Evolutionary conservation across 148 eudicot species (phyloP).

Genomic region (Camellia lanceoleosa): DNA sequence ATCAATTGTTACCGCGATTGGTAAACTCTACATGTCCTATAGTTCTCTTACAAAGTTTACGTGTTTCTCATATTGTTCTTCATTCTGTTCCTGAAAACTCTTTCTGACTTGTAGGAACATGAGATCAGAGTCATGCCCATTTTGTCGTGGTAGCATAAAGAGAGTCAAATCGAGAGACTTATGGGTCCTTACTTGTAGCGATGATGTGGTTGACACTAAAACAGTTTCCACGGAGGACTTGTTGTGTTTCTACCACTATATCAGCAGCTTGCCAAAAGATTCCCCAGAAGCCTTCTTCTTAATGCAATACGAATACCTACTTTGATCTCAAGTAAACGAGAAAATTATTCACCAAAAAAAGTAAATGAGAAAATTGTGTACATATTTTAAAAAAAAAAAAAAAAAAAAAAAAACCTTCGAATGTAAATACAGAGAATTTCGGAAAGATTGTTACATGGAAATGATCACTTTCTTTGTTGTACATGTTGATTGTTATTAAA

Average conservation of each 20-base stretch:
- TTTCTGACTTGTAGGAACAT: slow-evolving; percentile 50
- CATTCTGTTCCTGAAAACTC: neutral
- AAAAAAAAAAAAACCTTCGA: slow-evolving; percentile 24
- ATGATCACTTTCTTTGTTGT: neutral
- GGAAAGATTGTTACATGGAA: neutral
- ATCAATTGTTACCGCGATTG: slow-evolving; percentile 78
- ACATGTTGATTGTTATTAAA: neutral
- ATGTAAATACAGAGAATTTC: slow-evolving; percentile 37
- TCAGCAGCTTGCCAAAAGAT: slow-evolving; percentile 67
- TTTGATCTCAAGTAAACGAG: slow-evolving; percentile 26
- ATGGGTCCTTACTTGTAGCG: slow-evolving; percentile 66
- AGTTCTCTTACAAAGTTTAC: neutral
- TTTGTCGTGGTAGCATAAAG: slow-evolving; percentile 71
- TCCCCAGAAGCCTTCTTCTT: slow-evolving; percentile 46
- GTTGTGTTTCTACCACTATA: slow-evolving; percentile 53
- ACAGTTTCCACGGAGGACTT: slow-evolving; percentile 58
- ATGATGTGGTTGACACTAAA: slow-evolving; percentile 58
- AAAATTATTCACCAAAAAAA: neutral
- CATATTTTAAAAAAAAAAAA: slow-evolving; percentile 10
- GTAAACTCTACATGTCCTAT: slow-evolving; percentile 22
- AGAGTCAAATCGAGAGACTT: slow-evolving; percentile 74
- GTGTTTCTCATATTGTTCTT: neutral
- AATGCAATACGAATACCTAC: slow-evolving; percentile 66
- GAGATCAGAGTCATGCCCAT: slow-evolving; percentile 79
- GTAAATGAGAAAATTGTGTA: slow-evolving; percentile 21